Conservation (phyloP, 2,329 filamentous ascomycete genomes). For the Fusarium illudens region DNA sequence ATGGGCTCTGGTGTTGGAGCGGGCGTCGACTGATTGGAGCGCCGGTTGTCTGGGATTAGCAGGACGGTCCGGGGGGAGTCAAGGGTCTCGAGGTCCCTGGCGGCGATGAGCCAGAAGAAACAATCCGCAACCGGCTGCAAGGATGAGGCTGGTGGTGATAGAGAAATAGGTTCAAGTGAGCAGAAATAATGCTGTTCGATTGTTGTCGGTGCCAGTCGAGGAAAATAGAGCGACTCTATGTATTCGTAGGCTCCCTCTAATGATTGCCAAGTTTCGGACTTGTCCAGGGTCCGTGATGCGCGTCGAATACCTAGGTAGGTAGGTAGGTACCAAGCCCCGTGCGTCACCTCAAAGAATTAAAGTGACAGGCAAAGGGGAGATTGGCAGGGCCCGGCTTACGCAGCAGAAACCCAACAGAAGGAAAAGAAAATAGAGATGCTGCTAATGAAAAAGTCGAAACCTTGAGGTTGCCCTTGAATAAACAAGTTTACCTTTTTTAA, state of each 20-base stretch:
- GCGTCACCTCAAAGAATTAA: constrained; percentile 26
- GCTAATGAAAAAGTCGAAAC: background rate
- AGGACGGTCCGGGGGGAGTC: background rate
- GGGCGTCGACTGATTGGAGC: constrained; percentile 37
- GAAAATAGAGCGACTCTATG: background rate
- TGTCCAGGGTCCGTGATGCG: constrained; percentile 30
- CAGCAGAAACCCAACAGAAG: background rate
- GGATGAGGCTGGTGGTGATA: background rate
- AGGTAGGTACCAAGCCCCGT: constrained; percentile 32
- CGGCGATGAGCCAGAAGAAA: background rate
- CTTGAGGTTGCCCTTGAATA: background rate
- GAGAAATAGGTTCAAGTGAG: background rate
- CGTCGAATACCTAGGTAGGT: background rate
- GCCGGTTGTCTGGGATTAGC: constrained; percentile 37
- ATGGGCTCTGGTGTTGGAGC: constrained; percentile 28
- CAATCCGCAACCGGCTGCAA: too few relatives aligned
- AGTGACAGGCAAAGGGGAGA: background rate
- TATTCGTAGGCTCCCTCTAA: background rate
- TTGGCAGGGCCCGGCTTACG: too few relatives aligned
- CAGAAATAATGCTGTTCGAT: background rate
- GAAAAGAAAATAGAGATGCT: background rate
- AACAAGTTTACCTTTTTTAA: background rate
- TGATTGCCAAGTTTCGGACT: constrained; percentile 17
- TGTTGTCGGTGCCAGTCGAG: background rate
- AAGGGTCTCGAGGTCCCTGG: constrained; percentile 33